Percentiles rank a stretch among this genome's conserved stretches.
phyloP scores from a whole-genome alignment of 768 basidiomycete genomes.

The Termitomyces sp. region DNA sequence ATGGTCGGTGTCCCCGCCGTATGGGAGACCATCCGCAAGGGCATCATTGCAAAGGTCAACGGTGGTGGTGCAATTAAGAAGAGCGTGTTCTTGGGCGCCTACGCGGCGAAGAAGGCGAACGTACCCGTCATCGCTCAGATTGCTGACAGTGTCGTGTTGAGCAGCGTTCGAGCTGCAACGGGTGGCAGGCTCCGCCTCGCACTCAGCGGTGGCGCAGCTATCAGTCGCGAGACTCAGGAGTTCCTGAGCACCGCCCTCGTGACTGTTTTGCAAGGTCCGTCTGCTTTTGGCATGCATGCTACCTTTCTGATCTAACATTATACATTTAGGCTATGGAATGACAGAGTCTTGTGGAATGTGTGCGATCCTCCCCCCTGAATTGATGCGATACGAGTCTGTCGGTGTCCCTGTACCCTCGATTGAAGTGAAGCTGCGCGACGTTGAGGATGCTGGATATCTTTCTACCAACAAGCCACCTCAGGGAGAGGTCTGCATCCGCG shows the following conservation, averaged over 20 bases:
- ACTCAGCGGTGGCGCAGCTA: slow-evolving; percentile 81
- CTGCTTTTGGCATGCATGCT: not conserved
- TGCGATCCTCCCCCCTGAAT: slow-evolving; percentile 78
- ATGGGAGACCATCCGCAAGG: slow-evolving; percentile 97
- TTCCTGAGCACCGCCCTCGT: slow-evolving; percentile 82
- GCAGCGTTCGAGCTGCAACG: slow-evolving; percentile 73
- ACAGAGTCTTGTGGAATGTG: slow-evolving; percentile 96
- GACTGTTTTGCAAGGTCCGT: slow-evolving; percentile 77
- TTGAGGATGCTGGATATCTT: slow-evolving; percentile 80
- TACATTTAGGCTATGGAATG: slow-evolving; percentile 85
- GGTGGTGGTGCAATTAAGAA: slow-evolving; percentile 62
- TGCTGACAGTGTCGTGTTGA: slow-evolving; percentile 74
- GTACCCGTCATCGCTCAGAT: slow-evolving; percentile 61
- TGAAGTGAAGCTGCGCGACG: slow-evolving; percentile 85
- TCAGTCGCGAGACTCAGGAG: slow-evolving; percentile 85
- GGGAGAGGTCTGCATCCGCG: slow-evolving; percentile 88
- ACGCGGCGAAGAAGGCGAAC: slow-evolving; percentile 66
- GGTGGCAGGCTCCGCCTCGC: slow-evolving; percentile 83
- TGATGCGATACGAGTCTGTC: slow-evolving; percentile 68
- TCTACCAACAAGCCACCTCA: slow-evolving; percentile 68
- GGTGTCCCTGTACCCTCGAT: slow-evolving; percentile 86
- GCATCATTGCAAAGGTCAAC: slow-evolving; percentile 80
- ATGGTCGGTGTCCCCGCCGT: slow-evolving; percentile 95
- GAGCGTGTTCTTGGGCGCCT: slow-evolving; percentile 74
- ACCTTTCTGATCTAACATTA: not conserved